Base-by-base conservation (phyloP, 2,329 filamentous ascomycete species). In the Ilyonectria sp. region DNA sequence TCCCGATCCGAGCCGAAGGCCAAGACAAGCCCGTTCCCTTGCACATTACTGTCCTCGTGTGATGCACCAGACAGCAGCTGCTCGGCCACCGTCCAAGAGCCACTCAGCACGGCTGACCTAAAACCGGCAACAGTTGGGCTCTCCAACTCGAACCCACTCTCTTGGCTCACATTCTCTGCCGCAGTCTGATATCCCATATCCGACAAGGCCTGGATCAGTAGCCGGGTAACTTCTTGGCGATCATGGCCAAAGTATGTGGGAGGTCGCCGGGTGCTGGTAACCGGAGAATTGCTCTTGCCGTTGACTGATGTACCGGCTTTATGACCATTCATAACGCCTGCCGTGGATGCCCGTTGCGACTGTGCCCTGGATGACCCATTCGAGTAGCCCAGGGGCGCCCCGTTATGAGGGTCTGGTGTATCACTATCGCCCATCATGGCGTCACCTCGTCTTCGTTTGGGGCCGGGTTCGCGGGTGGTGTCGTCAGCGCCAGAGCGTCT, bases 61-160 rank as follows among this genome's bases (percentile, higher is more conserved):
- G 77, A 75, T 3, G 84, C 85, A 2, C 89, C 91, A 43, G 93
- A 89, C 60, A 99, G 84, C 58, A 98, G 84, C 64, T 87, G 84
- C 82, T 99, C 96, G n/a, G 96, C 95, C 77, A 94, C 90, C 3
- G 85, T 79, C 96, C 96, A 99, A 65, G 90, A 86, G 13, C 96
- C 96, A 46, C 89, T 86, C 55, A 97, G 83, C 8, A 99, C 91
- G 6, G 95, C 93, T 71, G 85, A 89, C 69, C 95, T 88, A 75
- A 99, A 98, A 6, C 92, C 90, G n/a, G 94, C 91, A 21, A 98
- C 95, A 1, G 93, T 92, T 2, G 91, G 89, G 67, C 91, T 96
- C 82, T 99, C 96, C 65, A 99, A 84, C 77, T 95, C 90, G 78
- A 89, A 97, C 1, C 94, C 95, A 77, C 95, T 98, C 80, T 97